Evolutionary conservation across 192 early-diverging fungal genomes (phyloP).

Genomic region (Gaertneriomyces semiglobifer): DNA sequence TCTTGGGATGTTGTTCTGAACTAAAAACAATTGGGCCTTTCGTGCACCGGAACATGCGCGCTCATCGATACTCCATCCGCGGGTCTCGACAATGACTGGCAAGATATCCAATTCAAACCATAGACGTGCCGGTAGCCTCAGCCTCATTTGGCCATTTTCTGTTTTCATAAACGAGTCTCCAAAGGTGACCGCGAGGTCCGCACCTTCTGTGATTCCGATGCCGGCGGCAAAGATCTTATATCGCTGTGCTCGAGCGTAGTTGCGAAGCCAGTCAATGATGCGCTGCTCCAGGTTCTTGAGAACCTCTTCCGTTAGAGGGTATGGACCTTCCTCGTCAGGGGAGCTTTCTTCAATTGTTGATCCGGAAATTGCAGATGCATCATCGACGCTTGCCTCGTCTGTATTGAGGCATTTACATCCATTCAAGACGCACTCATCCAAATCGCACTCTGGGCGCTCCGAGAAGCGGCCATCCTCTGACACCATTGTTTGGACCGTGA

Average conservation of each 20-base stretch:
- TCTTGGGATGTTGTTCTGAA: conserved; percentile 70
- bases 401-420: not conserved
- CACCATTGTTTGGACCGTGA: conserved; percentile 38
- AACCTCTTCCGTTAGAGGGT: conserved; percentile 1
- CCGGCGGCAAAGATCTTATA: conserved; percentile 69
- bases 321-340: not conserved
- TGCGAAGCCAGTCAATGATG: conserved; percentile 51
- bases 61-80: conserved; percentile 58
- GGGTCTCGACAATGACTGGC: conserved; percentile 67
- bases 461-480: conserved; percentile 3
- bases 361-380: conserved; percentile 1
- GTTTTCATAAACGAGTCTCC: conserved; percentile 16
- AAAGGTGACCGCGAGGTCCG: conserved; percentile 19
- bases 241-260: conserved; percentile 56
- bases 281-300: conserved; percentile 45
- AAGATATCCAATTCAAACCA: conserved; percentile 69
- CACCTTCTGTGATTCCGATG: conserved; percentile 49
- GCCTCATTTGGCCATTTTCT: not conserved
- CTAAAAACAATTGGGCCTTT: conserved; percentile 69
- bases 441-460: not conserved
- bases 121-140: conserved; percentile 27
- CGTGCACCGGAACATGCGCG: conserved; percentile 65
- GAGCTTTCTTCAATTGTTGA: not conserved
- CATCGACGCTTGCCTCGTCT: not conserved
- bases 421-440: not conserved